Evolutionary conservation across 164 flowering plant genomes (phyloP).

Genomic region (Liquidambar formosana): DNA sequence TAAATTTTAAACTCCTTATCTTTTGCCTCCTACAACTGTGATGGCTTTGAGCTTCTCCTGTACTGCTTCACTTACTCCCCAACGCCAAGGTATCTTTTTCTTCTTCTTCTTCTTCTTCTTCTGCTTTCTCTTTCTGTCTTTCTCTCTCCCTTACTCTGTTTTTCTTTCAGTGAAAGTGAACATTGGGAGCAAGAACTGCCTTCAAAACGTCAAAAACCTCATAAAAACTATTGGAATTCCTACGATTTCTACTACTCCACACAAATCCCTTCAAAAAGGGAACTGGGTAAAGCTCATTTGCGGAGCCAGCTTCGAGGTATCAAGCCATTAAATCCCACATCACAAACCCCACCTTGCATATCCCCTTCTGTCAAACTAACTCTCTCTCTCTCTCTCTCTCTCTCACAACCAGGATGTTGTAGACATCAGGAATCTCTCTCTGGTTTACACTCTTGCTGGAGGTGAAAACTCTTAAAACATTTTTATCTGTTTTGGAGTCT

Average conservation of each 20-base stretch:
- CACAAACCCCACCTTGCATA: neutral
- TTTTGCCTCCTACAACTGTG: neutral
- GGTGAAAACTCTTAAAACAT: conserved; percentile 30
- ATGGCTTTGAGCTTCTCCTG: conserved; percentile 45
- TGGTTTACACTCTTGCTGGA: conserved; percentile 86
- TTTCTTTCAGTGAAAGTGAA: conserved; percentile 5
- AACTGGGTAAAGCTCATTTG: conserved; percentile 91
- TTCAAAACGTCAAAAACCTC: conserved; percentile 37
- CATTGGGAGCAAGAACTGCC: conserved; percentile 19
- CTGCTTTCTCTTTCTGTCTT: neutral
- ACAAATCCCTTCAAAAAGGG: conserved; percentile 55
- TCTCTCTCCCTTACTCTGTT: neutral
- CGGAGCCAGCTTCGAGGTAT: conserved; percentile 89
- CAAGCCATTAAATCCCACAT: neutral
- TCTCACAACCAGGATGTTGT: conserved; percentile 51
- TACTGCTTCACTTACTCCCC: conserved; percentile 29
- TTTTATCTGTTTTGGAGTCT: neutral
- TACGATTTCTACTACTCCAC: conserved; percentile 43
- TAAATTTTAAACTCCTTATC: neutral
- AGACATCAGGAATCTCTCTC: conserved; percentile 80
- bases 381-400: conserved; percentile 1
- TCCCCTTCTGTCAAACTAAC: neutral
- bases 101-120: neutral
- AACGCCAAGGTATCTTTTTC: conserved; percentile 18
- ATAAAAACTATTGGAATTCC: conserved; percentile 35